These are phyloP conservation scores for Neurospora sp. DNA, from an alignment of 495 filamentous ascomycete species.

Conservation along the genomic window DNA sequence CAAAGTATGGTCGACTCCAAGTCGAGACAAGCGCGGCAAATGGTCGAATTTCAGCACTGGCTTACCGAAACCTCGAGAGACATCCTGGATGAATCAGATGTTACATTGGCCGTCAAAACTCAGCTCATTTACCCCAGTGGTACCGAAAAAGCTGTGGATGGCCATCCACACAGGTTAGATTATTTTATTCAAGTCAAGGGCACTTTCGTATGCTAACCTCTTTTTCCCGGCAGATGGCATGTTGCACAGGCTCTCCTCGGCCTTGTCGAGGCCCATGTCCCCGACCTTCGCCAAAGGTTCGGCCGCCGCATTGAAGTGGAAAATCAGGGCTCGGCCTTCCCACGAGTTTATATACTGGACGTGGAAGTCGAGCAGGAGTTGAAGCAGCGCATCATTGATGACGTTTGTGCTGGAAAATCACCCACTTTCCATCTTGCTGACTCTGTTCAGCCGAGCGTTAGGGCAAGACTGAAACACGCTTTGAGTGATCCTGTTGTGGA, in stretches of 20 bases:
- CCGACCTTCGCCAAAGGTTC: slow-evolving; percentile 9
- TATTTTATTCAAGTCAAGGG: neutral
- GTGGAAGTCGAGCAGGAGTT: neutral
- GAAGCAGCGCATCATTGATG: neutral
- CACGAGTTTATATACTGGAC: neutral
- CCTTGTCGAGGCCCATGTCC: slow-evolving; percentile 23
- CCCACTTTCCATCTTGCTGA: neutral
- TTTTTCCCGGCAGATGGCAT: slow-evolving; percentile 26
- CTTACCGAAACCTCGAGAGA: slow-evolving; percentile 35
- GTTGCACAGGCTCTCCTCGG: slow-evolving; percentile 31
- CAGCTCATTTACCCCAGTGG: slow-evolving; percentile 43
- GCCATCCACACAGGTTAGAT: slow-evolving; percentile 27
- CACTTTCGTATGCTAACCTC: neutral
- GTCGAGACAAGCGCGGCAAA: slow-evolving; percentile 19
- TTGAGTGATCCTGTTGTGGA: neutral
- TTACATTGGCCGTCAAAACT: slow-evolving; percentile 37
- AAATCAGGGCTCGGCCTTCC: neutral
- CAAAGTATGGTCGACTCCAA: slow-evolving; percentile 1
- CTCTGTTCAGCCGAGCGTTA: neutral
- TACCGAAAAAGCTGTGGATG: slow-evolving; percentile 36
- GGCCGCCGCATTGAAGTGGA: neutral
- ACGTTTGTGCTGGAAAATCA: neutral
- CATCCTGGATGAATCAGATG: slow-evolving; percentile 49
- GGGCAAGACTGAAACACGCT: neutral
- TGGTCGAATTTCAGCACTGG: slow-evolving; percentile 40